Evolutionary conservation across 306 rosid genomes (phyloP), one percentile per base, ranked within the genome.

Genomic region (Cucurbita argyrosperma): DNA sequence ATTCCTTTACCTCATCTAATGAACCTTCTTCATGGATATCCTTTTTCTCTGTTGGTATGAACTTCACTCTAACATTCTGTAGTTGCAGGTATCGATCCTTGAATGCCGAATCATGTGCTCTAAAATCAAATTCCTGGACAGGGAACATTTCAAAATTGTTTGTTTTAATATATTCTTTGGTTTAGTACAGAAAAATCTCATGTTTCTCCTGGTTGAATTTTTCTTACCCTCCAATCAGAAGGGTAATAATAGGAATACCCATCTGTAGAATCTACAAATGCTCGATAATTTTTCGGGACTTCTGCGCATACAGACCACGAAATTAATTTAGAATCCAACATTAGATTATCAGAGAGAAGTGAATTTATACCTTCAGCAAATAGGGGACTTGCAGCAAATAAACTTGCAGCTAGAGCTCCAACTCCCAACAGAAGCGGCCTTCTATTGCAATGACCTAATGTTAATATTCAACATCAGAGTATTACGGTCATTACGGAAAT

Each of bases 91-190:
- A 80, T 83, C 89, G 72, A 77, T 91, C 99, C 81, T 91, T 91
- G 80, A 95, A 95, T 45, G 99, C 97, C 75, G 99, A 91, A 86
- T 95, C 99, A 78, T 89, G 99, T 8, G 89, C 99, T 76, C 89
- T 79, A 84, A 91, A 95, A 81, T 95, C 99, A 61, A 95, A 95
- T 19, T 88, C 99, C 99, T 95, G 67, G 45, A 75, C 39, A 61
- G 69, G 56, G n/a, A 74, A 7, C 79, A 47, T 62, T 54, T 54
- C 75, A 35, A 76, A 58, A 67, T 26, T 72, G 10, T 7, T 42
- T 16, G 63, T 9, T 47, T 42, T 62, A 19, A 42, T 42, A 8
- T 69, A 69, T 49, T 49, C 23, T 69, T 61, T 39, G 7, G 62
- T 23, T 39, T 21, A 60, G 39, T 73, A 58, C 15, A 71, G 54